Conservation (phyloP, 768 basidiomycete genomes). For the Ramaria sp. region DNA sequence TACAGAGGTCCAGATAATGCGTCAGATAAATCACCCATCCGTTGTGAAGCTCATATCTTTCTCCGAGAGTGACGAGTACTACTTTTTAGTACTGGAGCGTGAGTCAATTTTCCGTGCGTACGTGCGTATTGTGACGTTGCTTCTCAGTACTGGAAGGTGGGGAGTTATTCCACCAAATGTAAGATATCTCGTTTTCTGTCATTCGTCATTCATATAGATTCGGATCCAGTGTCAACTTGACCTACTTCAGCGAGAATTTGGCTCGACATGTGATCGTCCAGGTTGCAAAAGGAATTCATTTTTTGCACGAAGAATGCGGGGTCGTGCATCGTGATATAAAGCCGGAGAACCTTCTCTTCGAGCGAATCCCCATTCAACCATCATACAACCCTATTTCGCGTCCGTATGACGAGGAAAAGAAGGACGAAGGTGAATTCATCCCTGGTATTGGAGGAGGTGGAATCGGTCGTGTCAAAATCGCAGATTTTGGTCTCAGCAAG, state of each 20-base stretch:
- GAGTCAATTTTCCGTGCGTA: slow-evolving; percentile 22
- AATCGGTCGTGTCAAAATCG: slow-evolving; percentile 96
- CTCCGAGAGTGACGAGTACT: slow-evolving; percentile 86
- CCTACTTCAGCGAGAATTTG: slow-evolving; percentile 97
- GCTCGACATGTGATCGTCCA: slow-evolving; percentile 95
- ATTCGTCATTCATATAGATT: background rate
- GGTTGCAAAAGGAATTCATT: slow-evolving; percentile 86
- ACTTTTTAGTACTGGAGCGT: slow-evolving; percentile 91
- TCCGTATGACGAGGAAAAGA: slow-evolving; percentile 96
- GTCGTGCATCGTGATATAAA: slow-evolving; percentile 99
- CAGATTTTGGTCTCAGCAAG: slow-evolving; percentile 95
- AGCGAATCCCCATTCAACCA: slow-evolving; percentile 83
- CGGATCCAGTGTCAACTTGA: slow-evolving; percentile 65
- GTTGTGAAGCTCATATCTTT: slow-evolving; percentile 90
- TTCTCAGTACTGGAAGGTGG: slow-evolving; percentile 88
- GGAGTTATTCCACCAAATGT: slow-evolving; percentile 94
- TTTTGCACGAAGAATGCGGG: slow-evolving; percentile 94
- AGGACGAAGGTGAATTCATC: slow-evolving; percentile 94
- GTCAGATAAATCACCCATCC: slow-evolving; percentile 82
- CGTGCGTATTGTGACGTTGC: slow-evolving; percentile 10
- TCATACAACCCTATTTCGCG: slow-evolving; percentile 64
- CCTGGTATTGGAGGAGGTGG: slow-evolving; percentile 92
- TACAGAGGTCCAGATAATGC: slow-evolving; percentile 98
- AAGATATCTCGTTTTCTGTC: background rate
- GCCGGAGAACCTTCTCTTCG: slow-evolving; percentile 93